Evolutionary conservation across 2,329 filamentous ascomycete species (phyloP), one percentile per base, ranked within the genome.

Genomic region (Coleophoma cylindrospora): DNA sequence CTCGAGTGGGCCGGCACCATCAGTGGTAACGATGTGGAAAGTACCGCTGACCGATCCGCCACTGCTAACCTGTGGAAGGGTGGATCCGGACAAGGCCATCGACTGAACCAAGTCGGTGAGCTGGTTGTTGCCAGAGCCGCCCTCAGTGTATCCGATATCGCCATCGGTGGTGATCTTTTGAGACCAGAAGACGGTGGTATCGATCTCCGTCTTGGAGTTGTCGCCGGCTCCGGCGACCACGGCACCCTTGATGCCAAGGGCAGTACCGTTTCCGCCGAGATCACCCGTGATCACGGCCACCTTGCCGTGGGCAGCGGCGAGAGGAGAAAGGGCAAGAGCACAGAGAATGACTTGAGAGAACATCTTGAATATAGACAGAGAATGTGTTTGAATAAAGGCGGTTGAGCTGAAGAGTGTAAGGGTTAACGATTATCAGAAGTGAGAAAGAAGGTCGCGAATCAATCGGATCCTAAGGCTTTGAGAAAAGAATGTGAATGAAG

Each of bases 251-350:
- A 71, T 72, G 22, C 60, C 69, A 4, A 71, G 60, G 8, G 65
- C 69, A 0, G 69, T 71, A 19, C 63, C 64, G 59, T 72, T 72
- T 55, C 69, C 68, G 14, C 68, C 68, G 1, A 57, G 59, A 49
- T 70, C 62, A 17, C 68, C 68, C 3, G 45, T 48, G 3, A 43
- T 32, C 2, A 48, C 36, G 2, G 46, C 36, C 15, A 48, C 38
- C 37, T 48, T 48, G 5, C 46, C 46, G 19, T 48, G 46, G 46
- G 46, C 46, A n/a, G 46, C 17, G 22, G 34, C 46, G 34, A 48
- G 46, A 27, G 46, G 46, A 11, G 46, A 21, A 5, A 43, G 19
- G 12, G 38, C 17, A 37, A 48, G 46, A 40, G 46, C 46, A 34
- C 33, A 36, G 32, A 47, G 21, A 27, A 32, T 6, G 43, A 17